Conservation (phyloP, 2,329 filamentous ascomycete genomes). For the Onygena corvina region DNA sequence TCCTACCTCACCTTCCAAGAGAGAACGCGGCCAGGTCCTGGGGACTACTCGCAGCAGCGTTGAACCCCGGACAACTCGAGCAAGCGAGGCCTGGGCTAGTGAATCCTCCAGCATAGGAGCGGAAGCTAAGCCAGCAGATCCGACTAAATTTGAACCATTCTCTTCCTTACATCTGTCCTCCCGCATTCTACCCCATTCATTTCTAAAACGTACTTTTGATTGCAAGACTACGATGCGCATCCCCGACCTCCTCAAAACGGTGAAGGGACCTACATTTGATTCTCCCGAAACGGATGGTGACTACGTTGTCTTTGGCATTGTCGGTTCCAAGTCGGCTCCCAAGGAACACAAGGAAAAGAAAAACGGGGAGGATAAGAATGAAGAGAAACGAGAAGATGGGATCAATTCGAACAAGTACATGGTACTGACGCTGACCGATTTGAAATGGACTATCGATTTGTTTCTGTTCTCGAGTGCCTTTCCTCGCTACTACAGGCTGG, state of each 20-base stretch:
- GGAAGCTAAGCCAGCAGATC: constrained; percentile 32
- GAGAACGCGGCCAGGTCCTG: not conserved
- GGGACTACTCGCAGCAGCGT: not conserved
- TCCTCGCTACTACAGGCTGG: constrained; percentile 86
- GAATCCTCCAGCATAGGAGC: constrained; percentile 10
- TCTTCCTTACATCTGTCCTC: constrained; percentile 74
- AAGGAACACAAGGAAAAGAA: constrained; percentile 44
- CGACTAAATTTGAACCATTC: constrained; percentile 68
- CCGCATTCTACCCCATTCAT: constrained; percentile 68
- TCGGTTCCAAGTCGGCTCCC: constrained; percentile 79
- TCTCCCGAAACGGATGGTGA: constrained; percentile 75
- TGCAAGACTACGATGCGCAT: constrained; percentile 67
- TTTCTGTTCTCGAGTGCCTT: constrained; percentile 89
- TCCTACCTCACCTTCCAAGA: not conserved
- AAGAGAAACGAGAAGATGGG: constrained; percentile 43
- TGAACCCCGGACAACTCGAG: not conserved
- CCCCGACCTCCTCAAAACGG: constrained; percentile 64
- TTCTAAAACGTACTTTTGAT: constrained; percentile 63
- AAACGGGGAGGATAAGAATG: constrained; percentile 32
- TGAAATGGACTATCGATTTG: constrained; percentile 82
- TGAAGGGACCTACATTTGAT: constrained; percentile 73
- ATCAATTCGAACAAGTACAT: constrained; percentile 70
- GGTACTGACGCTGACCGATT: constrained; percentile 74
- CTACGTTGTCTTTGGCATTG: constrained; percentile 75
- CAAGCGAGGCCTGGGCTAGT: not conserved